Evolutionary conservation across 331 rosid species (phyloP).

Genomic region (Cydonia oblonga): DNA sequence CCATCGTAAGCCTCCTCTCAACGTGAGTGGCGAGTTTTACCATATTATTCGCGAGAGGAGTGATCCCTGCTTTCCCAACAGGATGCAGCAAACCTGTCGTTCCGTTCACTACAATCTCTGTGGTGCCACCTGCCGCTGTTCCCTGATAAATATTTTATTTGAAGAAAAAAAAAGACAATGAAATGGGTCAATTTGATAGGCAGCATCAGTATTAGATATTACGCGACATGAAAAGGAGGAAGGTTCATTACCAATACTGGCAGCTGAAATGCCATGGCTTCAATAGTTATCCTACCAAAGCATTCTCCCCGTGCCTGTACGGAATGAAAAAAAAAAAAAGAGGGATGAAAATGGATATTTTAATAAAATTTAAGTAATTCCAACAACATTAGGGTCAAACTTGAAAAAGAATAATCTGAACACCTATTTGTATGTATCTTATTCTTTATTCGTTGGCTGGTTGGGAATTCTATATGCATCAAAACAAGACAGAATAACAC

Average conservation of each 20-base stretch:
- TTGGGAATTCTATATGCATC: background rate
- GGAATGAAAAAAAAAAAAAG: background rate
- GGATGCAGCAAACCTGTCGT: conserved; percentile 29
- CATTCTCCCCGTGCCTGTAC: conserved; percentile 27
- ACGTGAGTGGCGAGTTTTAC: conserved; percentile 27
- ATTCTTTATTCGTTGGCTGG: background rate
- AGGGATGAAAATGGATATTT: background rate
- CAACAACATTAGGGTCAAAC: background rate
- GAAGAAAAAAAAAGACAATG: background rate
- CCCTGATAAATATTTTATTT: conserved; percentile 13
- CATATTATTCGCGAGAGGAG: conserved; percentile 20
- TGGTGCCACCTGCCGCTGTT: conserved; percentile 28
- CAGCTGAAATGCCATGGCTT: conserved; percentile 33
- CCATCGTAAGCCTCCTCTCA: conserved; percentile 34
- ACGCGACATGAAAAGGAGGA: background rate
- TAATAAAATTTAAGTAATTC: background rate
- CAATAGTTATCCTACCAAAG: conserved; percentile 33
- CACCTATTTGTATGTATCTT: background rate
- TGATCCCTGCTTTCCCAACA: conserved; percentile 20
- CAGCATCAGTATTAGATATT: background rate
- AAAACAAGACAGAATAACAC: background rate
- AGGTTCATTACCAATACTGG: conserved; percentile 27
- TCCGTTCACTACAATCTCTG: conserved; percentile 29
- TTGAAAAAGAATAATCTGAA: background rate
- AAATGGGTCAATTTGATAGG: background rate